These are phyloP conservation scores for Lepiota venenata DNA, from an alignment of 768 basidiomycete species.

Conservation along the genomic window DNA sequence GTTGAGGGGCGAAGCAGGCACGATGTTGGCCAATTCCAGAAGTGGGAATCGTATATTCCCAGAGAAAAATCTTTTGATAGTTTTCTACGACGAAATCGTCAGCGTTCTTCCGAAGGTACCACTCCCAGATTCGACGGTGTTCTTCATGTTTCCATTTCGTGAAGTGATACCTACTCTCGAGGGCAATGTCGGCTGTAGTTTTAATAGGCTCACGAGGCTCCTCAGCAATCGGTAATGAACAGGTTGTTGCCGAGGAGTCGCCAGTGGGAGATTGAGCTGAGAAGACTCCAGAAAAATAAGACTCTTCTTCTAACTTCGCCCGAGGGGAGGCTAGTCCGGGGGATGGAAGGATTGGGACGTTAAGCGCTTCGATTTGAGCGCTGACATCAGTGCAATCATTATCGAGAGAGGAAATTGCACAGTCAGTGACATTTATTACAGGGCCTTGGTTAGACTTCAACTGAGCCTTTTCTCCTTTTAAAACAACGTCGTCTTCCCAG, in stretches of 20 bases:
- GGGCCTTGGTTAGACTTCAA: conserved; percentile 39
- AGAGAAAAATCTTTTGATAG: conserved; percentile 84
- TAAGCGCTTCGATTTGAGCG: conserved; percentile 63
- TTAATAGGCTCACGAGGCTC: conserved; percentile 41
- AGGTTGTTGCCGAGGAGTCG: background rate
- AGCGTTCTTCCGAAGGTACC: conserved; percentile 84
- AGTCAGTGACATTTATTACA: conserved; percentile 19
- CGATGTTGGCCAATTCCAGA: conserved; percentile 64
- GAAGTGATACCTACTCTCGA: conserved; percentile 68
- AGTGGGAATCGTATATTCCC: conserved; percentile 77
- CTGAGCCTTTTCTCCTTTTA: conserved; percentile 65
- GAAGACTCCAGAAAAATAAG: conserved; percentile 27
- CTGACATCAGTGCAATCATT: conserved; percentile 48
- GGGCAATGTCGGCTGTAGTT: conserved; percentile 63
- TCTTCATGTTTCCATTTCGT: conserved; percentile 83
- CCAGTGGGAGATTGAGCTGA: conserved; percentile 9
- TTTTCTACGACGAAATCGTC: conserved; percentile 91
- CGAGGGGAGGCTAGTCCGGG: conserved; percentile 30
- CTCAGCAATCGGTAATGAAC: background rate
- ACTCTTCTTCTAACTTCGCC: conserved; percentile 26
- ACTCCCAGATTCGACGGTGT: conserved; percentile 89
- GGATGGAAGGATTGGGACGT: conserved; percentile 27
- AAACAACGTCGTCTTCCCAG: conserved; percentile 87
- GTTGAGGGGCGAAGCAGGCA: conserved; percentile 71
- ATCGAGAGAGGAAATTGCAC: background rate